Evolutionary conservation across 2,329 filamentous ascomycete genomes (phyloP).

Genomic region (Calonectria fujianensis): DNA sequence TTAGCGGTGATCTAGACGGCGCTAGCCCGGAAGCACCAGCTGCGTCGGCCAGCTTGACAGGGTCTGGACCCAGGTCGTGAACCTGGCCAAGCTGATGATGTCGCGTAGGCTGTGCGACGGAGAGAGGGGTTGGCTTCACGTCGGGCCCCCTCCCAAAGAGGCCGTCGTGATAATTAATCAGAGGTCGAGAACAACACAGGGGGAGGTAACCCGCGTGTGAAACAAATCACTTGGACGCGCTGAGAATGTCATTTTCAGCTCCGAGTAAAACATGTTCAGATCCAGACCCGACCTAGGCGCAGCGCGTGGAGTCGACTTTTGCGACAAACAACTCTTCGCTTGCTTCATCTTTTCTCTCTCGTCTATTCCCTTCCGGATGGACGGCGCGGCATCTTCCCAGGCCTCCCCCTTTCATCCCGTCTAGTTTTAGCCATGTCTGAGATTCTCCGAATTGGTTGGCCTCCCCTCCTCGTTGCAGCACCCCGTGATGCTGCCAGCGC

Average conservation of each 20-base stretch:
- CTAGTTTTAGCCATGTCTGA: slow-evolving; percentile 17
- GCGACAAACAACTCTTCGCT: slow-evolving; percentile 2
- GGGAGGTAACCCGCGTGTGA: background rate
- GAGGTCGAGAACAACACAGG: slow-evolving; percentile 1
- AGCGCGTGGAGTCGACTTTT: background rate
- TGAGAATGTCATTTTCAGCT: background rate
- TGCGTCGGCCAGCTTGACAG: slow-evolving; percentile 52
- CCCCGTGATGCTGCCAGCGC: slow-evolving; percentile 2
- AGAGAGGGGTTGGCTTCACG: slow-evolving; percentile 3
- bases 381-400: slow-evolving; percentile 3
- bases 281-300: background rate
- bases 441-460: background rate
- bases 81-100: slow-evolving; percentile 53
- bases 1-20: slow-evolving; percentile 50
- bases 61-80: slow-evolving; percentile 41
- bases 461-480: background rate
- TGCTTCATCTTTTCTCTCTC: background rate
- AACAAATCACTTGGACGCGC: background rate
- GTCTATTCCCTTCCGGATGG: background rate
- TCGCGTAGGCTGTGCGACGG: slow-evolving; percentile 48
- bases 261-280: background rate
- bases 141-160: background rate
- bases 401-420: slow-evolving; percentile 1
- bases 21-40: slow-evolving; percentile 46
- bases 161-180: slow-evolving; percentile 15